Conservation (phyloP, 352 stramenopile genomes). For the Globisporangium alternatum region DNA sequence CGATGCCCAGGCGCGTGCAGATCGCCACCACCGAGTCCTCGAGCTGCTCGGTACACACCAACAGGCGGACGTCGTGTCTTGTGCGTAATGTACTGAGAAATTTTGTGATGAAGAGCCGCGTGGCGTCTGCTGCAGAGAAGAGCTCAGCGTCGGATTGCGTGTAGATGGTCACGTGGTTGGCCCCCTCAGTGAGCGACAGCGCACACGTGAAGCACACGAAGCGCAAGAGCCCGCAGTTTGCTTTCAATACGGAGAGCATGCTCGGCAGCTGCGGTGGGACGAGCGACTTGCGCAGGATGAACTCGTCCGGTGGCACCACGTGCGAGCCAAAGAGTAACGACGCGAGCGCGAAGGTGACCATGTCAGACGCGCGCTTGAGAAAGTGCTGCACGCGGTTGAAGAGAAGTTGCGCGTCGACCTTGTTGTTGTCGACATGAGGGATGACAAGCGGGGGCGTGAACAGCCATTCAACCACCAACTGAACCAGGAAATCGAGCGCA, state of each 20-base stretch:
- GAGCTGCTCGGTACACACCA: slow-evolving; percentile 48
- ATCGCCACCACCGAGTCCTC: slow-evolving; percentile 38
- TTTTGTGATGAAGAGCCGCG: slow-evolving; percentile 27
- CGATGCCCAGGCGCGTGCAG: slow-evolving; percentile 44
- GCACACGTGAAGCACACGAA: slow-evolving; percentile 50
- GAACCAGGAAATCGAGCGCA: slow-evolving; percentile 25
- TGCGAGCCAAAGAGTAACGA: slow-evolving; percentile 30
- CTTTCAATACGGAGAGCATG: slow-evolving; percentile 16
- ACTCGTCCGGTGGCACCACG: slow-evolving; percentile 36
- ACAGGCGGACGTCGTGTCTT: slow-evolving; percentile 27
- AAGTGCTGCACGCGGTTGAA: slow-evolving; percentile 32
- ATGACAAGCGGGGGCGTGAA: slow-evolving; percentile 21
- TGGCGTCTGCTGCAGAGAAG: slow-evolving; percentile 23
- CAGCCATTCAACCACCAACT: slow-evolving; percentile 54
- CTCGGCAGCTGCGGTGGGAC: slow-evolving; percentile 38
- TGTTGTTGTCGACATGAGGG: neutral
- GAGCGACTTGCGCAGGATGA: slow-evolving; percentile 56
- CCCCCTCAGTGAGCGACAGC: slow-evolving; percentile 30
- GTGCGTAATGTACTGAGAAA: slow-evolving; percentile 26
- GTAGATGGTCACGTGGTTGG: slow-evolving; percentile 36
- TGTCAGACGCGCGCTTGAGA: slow-evolving; percentile 28
- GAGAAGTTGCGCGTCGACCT: slow-evolving; percentile 13
- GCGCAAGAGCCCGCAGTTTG: neutral
- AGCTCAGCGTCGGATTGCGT: slow-evolving; percentile 22
- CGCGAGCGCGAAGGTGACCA: slow-evolving; percentile 37